Evolutionary conservation across 2,329 filamentous ascomycete genomes (phyloP), one percentile per base, ranked within the genome.

Genomic region (Diaporthe sp.): DNA sequence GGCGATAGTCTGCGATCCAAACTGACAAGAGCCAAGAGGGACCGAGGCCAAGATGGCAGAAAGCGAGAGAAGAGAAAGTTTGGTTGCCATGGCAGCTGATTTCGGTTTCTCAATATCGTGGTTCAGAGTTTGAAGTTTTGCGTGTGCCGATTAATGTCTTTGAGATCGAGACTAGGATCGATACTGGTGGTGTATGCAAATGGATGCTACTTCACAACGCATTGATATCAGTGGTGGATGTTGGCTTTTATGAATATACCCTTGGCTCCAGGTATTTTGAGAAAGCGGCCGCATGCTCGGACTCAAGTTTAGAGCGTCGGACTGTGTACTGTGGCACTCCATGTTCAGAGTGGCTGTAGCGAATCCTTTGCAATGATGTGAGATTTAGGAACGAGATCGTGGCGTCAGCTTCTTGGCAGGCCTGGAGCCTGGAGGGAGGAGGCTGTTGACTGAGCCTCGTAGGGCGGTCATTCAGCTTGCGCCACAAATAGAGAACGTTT

Each of bases 291-390:
- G 31, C 12, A 17, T 17, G 28, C 62, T 68, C 62, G 44, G 62
- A 68, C 62, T 53, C 22, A 4, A 53, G 22, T 9, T 17, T 17
- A 12, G 12, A 25, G 4, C 15, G 28, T 51, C 62, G 17, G 44
- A 68, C 12, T 25, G 22, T 37, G 25, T 13, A n/a, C 28, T 51
- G 31, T 22, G 28, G 31, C 31, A 15, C 12, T 51, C 44, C 31
- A 17, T 25, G 51, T 25, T 10, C 25, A 53, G 19, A 15, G 62
- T 37, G 62, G 62, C 62, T 37, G 62, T 28, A 39, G 22, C 44
- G 31, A 39, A 68, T 51, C 46, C 62, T 53, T 49, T 53, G 25
- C 46, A 31, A 68, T 68, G 62, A 67, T n/a, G 62, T 67, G 28
- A 67, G 62, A 67, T 67, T 67, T 37, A 51, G 44, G 62, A 49